Conservation (phyloP, 2,329 filamentous ascomycete genomes). For the Epichloe uncinata region DNA sequence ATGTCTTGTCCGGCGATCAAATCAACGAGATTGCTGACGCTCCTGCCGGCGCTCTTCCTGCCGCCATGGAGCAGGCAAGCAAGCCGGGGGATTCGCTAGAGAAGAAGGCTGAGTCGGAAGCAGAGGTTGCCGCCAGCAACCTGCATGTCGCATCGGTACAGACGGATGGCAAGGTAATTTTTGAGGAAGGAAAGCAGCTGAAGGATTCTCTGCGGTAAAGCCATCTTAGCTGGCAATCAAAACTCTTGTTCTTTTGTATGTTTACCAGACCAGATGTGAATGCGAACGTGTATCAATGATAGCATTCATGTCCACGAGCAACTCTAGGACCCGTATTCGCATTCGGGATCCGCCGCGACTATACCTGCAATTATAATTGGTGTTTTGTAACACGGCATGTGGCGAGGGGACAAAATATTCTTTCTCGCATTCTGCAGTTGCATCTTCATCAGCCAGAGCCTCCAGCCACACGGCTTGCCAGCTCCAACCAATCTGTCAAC, state of each 20-base stretch:
- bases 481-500: too few relatives aligned
- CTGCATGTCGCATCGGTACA: slow-evolving; percentile 44
- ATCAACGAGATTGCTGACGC: slow-evolving; percentile 83
- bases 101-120: slow-evolving; percentile 13
- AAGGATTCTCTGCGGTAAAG: slow-evolving; percentile 38
- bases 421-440: too few relatives aligned
- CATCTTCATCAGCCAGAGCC: too few relatives aligned
- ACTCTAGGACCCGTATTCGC: too few relatives aligned
- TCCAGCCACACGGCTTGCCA: too few relatives aligned
- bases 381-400: too few relatives aligned
- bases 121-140: slow-evolving; percentile 25
- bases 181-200: slow-evolving; percentile 45
- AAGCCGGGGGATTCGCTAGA: slow-evolving; percentile 19
- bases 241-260: background rate
- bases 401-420: too few relatives aligned
- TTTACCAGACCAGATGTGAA: background rate
- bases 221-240: background rate
- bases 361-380: too few relatives aligned
- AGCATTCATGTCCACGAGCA: background rate
- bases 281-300: background rate
- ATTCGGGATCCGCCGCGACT: too few relatives aligned
- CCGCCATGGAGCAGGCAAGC: slow-evolving; percentile 37
- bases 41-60: slow-evolving; percentile 55
- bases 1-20: slow-evolving; percentile 64
- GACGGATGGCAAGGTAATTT: slow-evolving; percentile 51